A percentile compares a stretch with the other conserved stretches of the same genome.
Evolutionary conservation across 1,139 yeast species (phyloP).

Genomic region (Geotrichum bryndzae): DNA sequence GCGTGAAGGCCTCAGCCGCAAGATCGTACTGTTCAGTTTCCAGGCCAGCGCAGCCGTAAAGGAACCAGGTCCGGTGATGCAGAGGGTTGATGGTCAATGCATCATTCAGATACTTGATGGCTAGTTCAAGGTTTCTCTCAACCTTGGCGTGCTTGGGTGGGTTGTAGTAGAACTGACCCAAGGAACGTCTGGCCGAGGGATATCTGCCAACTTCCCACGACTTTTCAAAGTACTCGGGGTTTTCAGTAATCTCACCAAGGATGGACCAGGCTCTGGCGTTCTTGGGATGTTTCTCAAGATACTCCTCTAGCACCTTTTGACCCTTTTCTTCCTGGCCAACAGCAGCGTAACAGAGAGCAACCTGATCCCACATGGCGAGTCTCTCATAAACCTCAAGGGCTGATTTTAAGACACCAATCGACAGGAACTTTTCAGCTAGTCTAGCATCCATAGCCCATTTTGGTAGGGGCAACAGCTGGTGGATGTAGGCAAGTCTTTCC

Average conservation of each 20-base stretch:
- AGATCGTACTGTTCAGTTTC: constrained; percentile 65
- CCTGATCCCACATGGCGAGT: constrained; percentile 69
- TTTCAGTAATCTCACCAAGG: constrained; percentile 77
- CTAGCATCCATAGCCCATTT: constrained; percentile 80
- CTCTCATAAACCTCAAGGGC: constrained; percentile 89
- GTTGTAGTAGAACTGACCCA: constrained; percentile 64
- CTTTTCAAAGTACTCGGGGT: constrained; percentile 71
- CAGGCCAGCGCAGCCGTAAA: constrained; percentile 86
- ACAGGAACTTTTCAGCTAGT: constrained; percentile 82
- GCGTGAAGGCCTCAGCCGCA: constrained; percentile 88
- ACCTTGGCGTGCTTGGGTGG: constrained; percentile 57
- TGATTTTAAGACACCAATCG: constrained; percentile 76
- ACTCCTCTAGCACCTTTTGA: constrained; percentile 47
- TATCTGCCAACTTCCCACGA: constrained; percentile 86
- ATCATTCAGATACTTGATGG: constrained; percentile 67
- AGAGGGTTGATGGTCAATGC: constrained; percentile 73
- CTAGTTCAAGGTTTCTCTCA: constrained; percentile 47
- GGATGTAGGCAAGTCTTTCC: constrained; percentile 62
- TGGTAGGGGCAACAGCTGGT: constrained; percentile 71
- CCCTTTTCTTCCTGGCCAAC: constrained; percentile 72
- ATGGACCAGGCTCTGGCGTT: constrained; percentile 84
- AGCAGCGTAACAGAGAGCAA: constrained; percentile 87
- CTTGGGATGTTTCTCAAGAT: constrained; percentile 53
- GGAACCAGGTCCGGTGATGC: constrained; percentile 78
- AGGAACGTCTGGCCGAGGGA: constrained; percentile 77